A percentile compares a stretch with the other conserved stretches of the same genome.
phyloP scores from a whole-genome alignment of 2,329 filamentous ascomycete genomes.

The Colletotrichum tropicicola region DNA sequence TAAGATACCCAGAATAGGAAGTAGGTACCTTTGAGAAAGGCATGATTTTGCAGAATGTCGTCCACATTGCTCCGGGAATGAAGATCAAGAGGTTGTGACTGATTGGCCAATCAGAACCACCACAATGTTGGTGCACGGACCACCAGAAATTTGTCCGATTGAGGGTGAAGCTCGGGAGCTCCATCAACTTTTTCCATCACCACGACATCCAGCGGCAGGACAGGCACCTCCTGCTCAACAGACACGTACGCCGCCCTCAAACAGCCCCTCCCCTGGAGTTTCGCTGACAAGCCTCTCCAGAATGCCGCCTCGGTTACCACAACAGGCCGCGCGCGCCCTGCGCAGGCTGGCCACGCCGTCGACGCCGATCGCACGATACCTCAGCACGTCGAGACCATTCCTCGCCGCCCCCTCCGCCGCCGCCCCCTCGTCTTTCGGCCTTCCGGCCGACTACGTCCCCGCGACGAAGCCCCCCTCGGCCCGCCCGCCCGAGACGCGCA shows the following conservation, averaged over 20 bases:
- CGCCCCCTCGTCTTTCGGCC: slow-evolving; percentile 36
- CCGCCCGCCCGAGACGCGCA: slow-evolving; percentile 85
- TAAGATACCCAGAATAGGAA: too few species aligned
- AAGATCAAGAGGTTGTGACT: neutral
- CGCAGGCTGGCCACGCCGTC: slow-evolving; percentile 26
- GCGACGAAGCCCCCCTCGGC: slow-evolving; percentile 87
- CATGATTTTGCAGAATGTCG: too few species aligned
- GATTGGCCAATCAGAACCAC: slow-evolving; percentile 23
- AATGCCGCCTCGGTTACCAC: slow-evolving; percentile 31
- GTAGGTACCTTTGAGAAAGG: too few species aligned
- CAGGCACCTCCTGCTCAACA: slow-evolving; percentile 8
- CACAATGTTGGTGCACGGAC: neutral
- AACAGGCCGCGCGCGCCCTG: slow-evolving; percentile 27
- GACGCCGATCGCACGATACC: slow-evolving; percentile 19
- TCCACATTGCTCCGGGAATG: too few species aligned
- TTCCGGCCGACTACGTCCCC: slow-evolving; percentile 62
- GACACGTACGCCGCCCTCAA: slow-evolving; percentile 3
- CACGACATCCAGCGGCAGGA: slow-evolving; percentile 13
- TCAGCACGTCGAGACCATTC: slow-evolving; percentile 17
- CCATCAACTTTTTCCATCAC: slow-evolving; percentile 26
- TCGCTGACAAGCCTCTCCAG: neutral
- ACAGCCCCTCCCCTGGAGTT: too few species aligned
- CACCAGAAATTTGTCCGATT: slow-evolving; percentile 29
- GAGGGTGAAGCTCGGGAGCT: slow-evolving; percentile 25
- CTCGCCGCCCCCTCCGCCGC: slow-evolving; percentile 39